Base-by-base conservation (phyloP, 768 basidiomycete genomes). In the Phanerochaete carnosa region DNA sequence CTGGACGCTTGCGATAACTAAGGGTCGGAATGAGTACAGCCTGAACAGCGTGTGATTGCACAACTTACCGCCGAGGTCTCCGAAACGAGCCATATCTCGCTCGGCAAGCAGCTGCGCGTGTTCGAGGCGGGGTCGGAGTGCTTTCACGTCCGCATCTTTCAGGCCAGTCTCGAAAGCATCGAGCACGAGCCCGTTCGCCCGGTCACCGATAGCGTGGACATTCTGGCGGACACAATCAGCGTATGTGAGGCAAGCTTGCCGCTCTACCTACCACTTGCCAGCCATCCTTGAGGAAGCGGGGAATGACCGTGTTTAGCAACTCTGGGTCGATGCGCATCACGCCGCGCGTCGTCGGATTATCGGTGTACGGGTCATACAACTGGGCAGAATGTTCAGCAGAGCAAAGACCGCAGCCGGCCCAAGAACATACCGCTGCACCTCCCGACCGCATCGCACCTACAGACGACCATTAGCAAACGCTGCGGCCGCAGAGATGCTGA, bases 41-140 rank as follows among this genome's bases (percentile, higher is more conserved):
- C 49, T 50, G 39, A 16, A 39, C 45, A 33, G 58, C 56, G n/a
- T 60, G 8, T 29, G 5, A 19, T 19, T 19, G 30, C 16, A n/a
- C 8, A 23, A 65, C 83, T 65, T 67, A 92, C 94, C 88, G 59
- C 93, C 94, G 8, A 95, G 83, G 63, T 78, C 83, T 22, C 89
- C 93, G 16, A 95, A 79, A 16, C 93, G 83, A 28, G 74, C 74
- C 78, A 96, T 86, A 70, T 96, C 95, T 1, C 75, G 77, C n/a
- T 79, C 76, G 2, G 83, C 86, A 73, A 96, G 80, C 67, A 97
- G 87, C 72, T 97, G 94, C 8, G 92, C 93, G 73, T 98, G 95
- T 71, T 98, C 95, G 13, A 96, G 80, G 26, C 95, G 84, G 50
- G 92, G 88, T 45, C 94, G 79, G 49, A 86, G 74, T 26, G 86